A percentile compares a stretch with the other conserved stretches of the same genome.
phyloP scores from a whole-genome alignment of 495 filamentous ascomycete genomes.

The Trichocladium uniseriatum region DNA sequence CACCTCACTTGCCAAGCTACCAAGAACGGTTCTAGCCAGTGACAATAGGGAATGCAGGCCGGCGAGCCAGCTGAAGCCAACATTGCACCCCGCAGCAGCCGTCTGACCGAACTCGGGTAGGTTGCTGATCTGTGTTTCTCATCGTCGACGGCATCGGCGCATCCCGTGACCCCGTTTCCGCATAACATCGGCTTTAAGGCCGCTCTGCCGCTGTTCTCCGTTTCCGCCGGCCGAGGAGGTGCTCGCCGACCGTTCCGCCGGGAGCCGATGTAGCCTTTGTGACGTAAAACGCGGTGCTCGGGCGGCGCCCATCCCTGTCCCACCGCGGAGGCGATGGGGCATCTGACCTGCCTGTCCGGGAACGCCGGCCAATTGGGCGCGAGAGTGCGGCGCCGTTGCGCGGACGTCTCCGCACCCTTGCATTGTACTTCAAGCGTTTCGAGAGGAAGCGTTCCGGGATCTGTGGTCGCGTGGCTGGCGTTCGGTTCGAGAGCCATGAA shows the following conservation, averaged over 20 bases:
- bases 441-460: not conserved
- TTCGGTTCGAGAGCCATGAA: not conserved
- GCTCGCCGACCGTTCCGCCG: constrained; percentile 4
- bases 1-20: too few relatives aligned
- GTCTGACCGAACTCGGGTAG: not conserved
- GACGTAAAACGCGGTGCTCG: constrained; percentile 7
- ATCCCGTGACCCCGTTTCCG: constrained; percentile 8
- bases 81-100: too few relatives aligned
- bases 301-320: not conserved
- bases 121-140: not conserved
- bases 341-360: constrained; percentile 8
- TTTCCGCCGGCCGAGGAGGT: not conserved
- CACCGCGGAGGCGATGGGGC: not conserved
- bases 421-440: not conserved
- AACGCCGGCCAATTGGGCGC: not conserved
- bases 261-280: constrained; percentile 3
- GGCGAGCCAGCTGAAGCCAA: too few relatives aligned
- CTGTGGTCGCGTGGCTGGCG: not conserved
- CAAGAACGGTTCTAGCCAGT: too few relatives aligned
- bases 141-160: not conserved
- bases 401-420: not conserved
- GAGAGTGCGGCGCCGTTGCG: not conserved
- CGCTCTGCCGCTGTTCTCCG: constrained; percentile 9
- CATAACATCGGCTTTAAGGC: constrained; percentile 23
- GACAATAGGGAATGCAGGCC: too few relatives aligned